Evolutionary conservation across 129 eudicot genomes (phyloP).

Genomic region (Glebionis coronaria): DNA sequence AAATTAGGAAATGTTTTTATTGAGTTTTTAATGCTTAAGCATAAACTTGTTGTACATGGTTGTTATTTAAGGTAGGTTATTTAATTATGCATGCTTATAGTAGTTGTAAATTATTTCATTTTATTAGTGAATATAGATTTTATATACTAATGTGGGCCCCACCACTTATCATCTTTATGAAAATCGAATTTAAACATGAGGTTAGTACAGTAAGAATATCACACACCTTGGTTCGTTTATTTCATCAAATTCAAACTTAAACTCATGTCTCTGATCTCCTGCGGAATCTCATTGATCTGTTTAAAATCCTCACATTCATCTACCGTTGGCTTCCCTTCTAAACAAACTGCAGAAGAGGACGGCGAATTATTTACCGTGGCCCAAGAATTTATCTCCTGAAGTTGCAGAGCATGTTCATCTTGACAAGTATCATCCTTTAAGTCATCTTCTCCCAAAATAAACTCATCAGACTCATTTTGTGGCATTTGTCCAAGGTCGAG

Average conservation of each 20-base stretch:
- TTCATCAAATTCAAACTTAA: constrained; percentile 45
- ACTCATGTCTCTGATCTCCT: constrained; percentile 31
- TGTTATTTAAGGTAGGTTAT: too few relatives aligned
- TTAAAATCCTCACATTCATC: constrained; percentile 31
- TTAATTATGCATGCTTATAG: too few relatives aligned
- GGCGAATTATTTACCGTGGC: constrained; percentile 25
- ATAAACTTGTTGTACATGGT: too few relatives aligned
- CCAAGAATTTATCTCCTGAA: constrained; percentile 42
- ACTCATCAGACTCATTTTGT: constrained; percentile 18
- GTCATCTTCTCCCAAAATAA: constrained; percentile 21
- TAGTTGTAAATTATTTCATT: too few relatives aligned
- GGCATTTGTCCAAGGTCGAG: constrained; percentile 27
- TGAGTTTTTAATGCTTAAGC: too few relatives aligned
- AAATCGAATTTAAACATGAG: background rate
- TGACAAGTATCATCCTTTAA: constrained; percentile 7
- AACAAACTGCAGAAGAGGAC: constrained; percentile 11
- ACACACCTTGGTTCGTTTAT: constrained; percentile 32
- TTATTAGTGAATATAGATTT: too few relatives aligned
- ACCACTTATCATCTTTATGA: too few relatives aligned
- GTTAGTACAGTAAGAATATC: background rate
- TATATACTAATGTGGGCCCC: too few relatives aligned
- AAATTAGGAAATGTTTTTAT: too few relatives aligned
- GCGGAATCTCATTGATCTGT: constrained; percentile 25
- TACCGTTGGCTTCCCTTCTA: constrained; percentile 26
- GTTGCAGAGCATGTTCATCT: constrained; percentile 25